Evolutionary conservation across 2,329 filamentous ascomycete genomes (phyloP).

Genomic region (Alternaria sp.): DNA sequence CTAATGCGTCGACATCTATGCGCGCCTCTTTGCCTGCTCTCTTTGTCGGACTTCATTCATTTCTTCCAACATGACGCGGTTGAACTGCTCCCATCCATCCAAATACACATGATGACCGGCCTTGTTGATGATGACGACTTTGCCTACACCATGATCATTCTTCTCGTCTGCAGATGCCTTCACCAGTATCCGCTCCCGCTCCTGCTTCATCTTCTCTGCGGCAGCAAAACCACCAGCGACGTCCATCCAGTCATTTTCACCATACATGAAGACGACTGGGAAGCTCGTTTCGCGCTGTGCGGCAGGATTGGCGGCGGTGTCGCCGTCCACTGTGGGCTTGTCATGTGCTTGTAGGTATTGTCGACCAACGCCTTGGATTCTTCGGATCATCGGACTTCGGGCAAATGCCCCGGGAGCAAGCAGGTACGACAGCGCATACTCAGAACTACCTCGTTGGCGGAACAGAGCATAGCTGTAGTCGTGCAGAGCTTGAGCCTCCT

Average conservation of each 20-base stretch:
- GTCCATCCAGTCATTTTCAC: slow-evolving; percentile 99
- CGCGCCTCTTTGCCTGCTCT: slow-evolving; percentile 27
- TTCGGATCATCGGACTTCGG: slow-evolving; percentile 81
- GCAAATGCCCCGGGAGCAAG: slow-evolving; percentile 94
- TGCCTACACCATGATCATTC: slow-evolving; percentile 78
- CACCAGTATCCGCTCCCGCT: slow-evolving; percentile 65
- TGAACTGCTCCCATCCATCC: slow-evolving; percentile 74
- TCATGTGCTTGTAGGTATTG: slow-evolving; percentile 57
- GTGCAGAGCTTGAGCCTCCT: slow-evolving; percentile 84
- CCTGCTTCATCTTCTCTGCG: slow-evolving; percentile 76
- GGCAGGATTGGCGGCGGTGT: slow-evolving; percentile 12
- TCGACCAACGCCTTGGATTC: slow-evolving; percentile 86
- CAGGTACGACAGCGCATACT: slow-evolving; percentile 91
- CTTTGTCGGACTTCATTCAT: slow-evolving; percentile 66
- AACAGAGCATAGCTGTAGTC: slow-evolving; percentile 95
- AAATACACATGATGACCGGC: slow-evolving; percentile 77
- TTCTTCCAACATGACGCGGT: slow-evolving; percentile 67
- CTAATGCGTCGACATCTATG: background rate
- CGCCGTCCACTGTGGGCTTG: slow-evolving; percentile 32
- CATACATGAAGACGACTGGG: slow-evolving; percentile 93
- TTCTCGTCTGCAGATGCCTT: slow-evolving; percentile 71
- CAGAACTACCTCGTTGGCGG: slow-evolving; percentile 86
- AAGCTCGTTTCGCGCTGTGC: slow-evolving; percentile 67
- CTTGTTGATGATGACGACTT: slow-evolving; percentile 77
- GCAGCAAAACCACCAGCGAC: slow-evolving; percentile 82